These are phyloP conservation scores for Parastagonospora avenae DNA, from an alignment of 2,329 filamentous ascomycete species.

Conservation along the genomic window DNA sequence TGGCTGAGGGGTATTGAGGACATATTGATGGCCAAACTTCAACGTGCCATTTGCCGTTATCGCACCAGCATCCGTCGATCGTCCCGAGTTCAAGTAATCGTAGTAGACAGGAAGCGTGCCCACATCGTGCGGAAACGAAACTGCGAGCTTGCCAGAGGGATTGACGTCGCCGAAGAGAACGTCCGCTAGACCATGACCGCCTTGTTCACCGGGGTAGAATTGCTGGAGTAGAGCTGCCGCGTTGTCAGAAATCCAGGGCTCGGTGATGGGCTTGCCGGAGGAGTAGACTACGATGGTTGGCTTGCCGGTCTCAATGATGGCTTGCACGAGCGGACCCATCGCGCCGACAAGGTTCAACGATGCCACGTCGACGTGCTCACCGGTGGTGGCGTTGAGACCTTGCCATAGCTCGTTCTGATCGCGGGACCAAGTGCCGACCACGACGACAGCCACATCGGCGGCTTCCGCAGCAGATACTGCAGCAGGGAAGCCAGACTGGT, in stretches of 20 bases:
- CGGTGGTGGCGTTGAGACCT: conserved; percentile 74
- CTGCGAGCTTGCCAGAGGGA: conserved; percentile 68
- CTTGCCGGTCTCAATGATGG: conserved; percentile 69
- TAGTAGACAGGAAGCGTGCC: conserved; percentile 73
- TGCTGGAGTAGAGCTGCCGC: conserved; percentile 72
- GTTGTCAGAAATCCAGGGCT: conserved; percentile 71
- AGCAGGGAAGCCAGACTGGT: conserved; percentile 69
- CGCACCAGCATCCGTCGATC: conserved; percentile 59
- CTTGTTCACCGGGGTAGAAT: conserved; percentile 75
- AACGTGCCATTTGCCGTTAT: conserved; percentile 64
- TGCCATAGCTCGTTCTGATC: conserved; percentile 74
- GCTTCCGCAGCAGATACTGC: conserved; percentile 68
- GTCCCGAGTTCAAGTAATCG: conserved; percentile 72
- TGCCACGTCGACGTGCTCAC: conserved; percentile 72
- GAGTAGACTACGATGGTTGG: conserved; percentile 72
- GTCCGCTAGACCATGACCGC: conserved; percentile 69
- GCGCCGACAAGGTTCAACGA: conserved; percentile 71
- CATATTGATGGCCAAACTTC: conserved; percentile 68
- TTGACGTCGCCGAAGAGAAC: conserved; percentile 66
- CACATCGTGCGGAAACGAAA: conserved; percentile 70
- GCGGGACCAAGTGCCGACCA: conserved; percentile 77
- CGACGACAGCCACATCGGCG: conserved; percentile 73
- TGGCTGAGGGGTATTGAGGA: conserved; percentile 63
- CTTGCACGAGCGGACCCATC: conserved; percentile 68
- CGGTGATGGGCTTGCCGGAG: conserved; percentile 73